Conservation (phyloP, 2,329 filamentous ascomycete genomes). For the Diplocarpon mali region DNA sequence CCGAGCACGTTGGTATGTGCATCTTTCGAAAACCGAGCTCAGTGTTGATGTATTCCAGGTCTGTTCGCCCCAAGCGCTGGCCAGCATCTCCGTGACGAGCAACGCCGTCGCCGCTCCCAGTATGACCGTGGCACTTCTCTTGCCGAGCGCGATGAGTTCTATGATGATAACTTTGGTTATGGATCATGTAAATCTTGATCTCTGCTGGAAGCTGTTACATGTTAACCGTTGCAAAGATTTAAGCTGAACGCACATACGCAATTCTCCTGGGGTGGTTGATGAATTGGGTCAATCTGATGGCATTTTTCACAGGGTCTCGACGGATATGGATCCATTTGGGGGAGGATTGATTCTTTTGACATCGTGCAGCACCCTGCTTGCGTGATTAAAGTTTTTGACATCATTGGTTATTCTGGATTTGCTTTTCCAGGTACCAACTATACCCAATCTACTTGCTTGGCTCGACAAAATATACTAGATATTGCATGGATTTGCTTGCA, state of each 20-base stretch:
- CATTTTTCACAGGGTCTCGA: background rate
- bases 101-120: conserved; percentile 59
- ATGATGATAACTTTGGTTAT: conserved; percentile 14
- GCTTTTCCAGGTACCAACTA: background rate
- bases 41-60: conserved; percentile 34
- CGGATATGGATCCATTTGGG: background rate
- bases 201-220: background rate
- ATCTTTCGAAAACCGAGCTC: background rate
- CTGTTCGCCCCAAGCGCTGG: conserved; percentile 72
- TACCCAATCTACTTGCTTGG: background rate
- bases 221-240: background rate
- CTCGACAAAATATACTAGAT: background rate
- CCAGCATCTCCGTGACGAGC: conserved; percentile 62
- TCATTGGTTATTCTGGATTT: background rate
- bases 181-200: conserved; percentile 12
- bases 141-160: conserved; percentile 34
- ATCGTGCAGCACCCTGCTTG: background rate
- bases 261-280: background rate
- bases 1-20: conserved; percentile 59
- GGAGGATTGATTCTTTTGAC: background rate
- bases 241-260: background rate
- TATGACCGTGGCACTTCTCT: conserved; percentile 73
- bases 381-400: background rate
- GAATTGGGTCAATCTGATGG: background rate
- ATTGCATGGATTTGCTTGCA: background rate